Base-by-base conservation (phyloP, 2,329 filamentous ascomycete genomes). In the Colletotrichum graminicola region DNA sequence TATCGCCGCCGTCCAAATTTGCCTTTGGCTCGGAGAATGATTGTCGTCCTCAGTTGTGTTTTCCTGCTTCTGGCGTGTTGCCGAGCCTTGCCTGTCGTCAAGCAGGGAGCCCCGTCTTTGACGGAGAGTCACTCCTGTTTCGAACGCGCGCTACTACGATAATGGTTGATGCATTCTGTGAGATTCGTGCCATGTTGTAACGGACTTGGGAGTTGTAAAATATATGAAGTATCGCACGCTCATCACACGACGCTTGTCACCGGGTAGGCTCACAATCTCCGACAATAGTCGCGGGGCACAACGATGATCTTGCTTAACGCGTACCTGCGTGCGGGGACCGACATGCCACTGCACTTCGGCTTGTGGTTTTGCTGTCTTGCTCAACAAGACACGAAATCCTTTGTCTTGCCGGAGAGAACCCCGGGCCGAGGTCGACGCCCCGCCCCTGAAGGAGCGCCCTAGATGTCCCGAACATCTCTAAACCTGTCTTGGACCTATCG, bases 221-320 rank as follows among this genome's bases (percentile, higher is more conserved):
- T 62, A 60, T 62, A 60, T 59, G 67, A 41, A 72, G 68, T 55
- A 66, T 62, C 62, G 61, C 62, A 66, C 62, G 49, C 66, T 62
- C 51, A 66, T 67, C 72, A 52, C 62, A 70, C 59, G 21, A 71
- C 45, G 47, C n/a, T n/a, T 63, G 60, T 18, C 49, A 45, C 39
- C 32, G 41, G 43, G 41, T 52, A 43, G 26, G 26, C 54, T 55
- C 47, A 65, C 67, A 63, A 41, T 61, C 54, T 52, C 67, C 63
- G 71, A 71, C 55, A 51, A 69, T 62, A 54, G 54, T 72, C 66
- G 69, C 61, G 60, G 66, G 66, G 68, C 65, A 45, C 62, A 56
- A 49, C 69, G 66, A 73, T 73, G 49, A 73, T 73, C 70, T 71
- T 73, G 66, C 72, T 67, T 62, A 56, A 64, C 29, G 36, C 36